Evolutionary conservation across 2,329 filamentous ascomycete genomes (phyloP).

Genomic region (Sphaceloma murrayae): DNA sequence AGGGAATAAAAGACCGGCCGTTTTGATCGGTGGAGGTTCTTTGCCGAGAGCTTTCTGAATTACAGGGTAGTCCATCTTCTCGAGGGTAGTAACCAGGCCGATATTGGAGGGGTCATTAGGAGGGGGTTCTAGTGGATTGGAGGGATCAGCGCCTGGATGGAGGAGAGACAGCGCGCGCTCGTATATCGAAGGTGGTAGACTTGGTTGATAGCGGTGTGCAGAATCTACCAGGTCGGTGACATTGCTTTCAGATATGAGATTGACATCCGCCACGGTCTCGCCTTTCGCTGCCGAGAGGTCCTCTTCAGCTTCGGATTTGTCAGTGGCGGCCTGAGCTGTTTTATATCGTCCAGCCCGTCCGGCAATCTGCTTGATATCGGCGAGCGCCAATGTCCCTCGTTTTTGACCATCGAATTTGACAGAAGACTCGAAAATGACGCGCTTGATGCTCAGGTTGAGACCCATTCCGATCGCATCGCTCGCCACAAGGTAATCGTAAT

Average conservation of each 20-base stretch:
- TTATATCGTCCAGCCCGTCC: conserved; percentile 83
- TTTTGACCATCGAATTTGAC: conserved; percentile 59
- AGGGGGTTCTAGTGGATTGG: neutral
- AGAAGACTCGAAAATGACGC: conserved; percentile 74
- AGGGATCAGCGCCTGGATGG: conserved; percentile 7
- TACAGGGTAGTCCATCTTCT: conserved; percentile 54
- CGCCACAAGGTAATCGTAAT: conserved; percentile 88
- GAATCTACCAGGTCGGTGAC: neutral
- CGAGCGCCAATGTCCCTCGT: conserved; percentile 52
- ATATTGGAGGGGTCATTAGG: conserved; percentile 35
- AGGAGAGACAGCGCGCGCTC: conserved; percentile 10
- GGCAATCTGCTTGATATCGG: conserved; percentile 89
- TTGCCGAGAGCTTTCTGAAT: conserved; percentile 54
- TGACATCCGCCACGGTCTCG: conserved; percentile 18
- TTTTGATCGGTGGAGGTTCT: conserved; percentile 56
- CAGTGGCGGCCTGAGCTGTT: conserved; percentile 52
- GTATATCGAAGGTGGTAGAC: neutral
- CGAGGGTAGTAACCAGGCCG: conserved; percentile 72
- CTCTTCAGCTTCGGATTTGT: conserved; percentile 22
- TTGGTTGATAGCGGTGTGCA: conserved; percentile 5
- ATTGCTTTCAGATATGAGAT: conserved; percentile 2
- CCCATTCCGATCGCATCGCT: conserved; percentile 98
- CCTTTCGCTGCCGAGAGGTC: conserved; percentile 24
- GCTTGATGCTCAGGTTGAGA: conserved; percentile 78
- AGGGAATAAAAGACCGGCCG: conserved; percentile 68